Conservation (phyloP, 345 rosid species). For the Gossypium raimondii region DNA sequence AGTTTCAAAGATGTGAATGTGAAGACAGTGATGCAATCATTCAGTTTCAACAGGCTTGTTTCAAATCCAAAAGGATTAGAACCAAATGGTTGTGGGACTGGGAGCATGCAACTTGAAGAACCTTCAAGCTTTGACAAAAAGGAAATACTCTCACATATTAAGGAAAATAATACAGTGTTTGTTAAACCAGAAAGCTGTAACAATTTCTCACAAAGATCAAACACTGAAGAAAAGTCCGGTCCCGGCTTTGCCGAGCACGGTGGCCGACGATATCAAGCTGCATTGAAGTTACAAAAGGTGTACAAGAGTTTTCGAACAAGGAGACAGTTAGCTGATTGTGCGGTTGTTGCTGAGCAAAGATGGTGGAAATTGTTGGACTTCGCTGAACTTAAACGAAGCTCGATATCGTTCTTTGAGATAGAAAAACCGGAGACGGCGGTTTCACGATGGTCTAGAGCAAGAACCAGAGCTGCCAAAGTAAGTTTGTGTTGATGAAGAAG, state of each 20-base stretch:
- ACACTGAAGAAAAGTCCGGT: conserved; percentile 14
- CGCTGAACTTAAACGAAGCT: conserved; percentile 85
- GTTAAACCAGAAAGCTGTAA: conserved; percentile 22
- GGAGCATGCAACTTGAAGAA: conserved; percentile 21
- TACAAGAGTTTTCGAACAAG: conserved; percentile 91
- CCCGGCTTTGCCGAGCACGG: conserved; percentile 11
- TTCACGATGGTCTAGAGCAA: conserved; percentile 94
- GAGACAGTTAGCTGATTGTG: conserved; percentile 90
- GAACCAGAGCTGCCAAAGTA: conserved; percentile 87
- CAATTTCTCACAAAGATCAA: conserved; percentile 17
- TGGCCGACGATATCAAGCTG: conserved; percentile 49
- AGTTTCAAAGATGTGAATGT: conserved; percentile 24
- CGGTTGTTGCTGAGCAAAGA: conserved; percentile 87
- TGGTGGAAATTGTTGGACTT: conserved; percentile 96
- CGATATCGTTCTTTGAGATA: conserved; percentile 82
- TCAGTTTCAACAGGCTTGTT: conserved; percentile 41
- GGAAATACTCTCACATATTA: conserved; percentile 29
- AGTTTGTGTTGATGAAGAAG: background rate
- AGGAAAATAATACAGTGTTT: conserved; percentile 22
- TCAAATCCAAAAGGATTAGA: conserved; percentile 29
- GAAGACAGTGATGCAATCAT: conserved; percentile 29
- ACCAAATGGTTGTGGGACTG: conserved; percentile 31
- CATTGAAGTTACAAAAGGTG: conserved; percentile 80
- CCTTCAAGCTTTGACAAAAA: conserved; percentile 34
- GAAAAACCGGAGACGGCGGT: conserved; percentile 74